Evolutionary conservation across 2,329 filamentous ascomycete genomes (phyloP), one percentile per base, ranked within the genome.

Genomic region (Cercospora janseana): DNA sequence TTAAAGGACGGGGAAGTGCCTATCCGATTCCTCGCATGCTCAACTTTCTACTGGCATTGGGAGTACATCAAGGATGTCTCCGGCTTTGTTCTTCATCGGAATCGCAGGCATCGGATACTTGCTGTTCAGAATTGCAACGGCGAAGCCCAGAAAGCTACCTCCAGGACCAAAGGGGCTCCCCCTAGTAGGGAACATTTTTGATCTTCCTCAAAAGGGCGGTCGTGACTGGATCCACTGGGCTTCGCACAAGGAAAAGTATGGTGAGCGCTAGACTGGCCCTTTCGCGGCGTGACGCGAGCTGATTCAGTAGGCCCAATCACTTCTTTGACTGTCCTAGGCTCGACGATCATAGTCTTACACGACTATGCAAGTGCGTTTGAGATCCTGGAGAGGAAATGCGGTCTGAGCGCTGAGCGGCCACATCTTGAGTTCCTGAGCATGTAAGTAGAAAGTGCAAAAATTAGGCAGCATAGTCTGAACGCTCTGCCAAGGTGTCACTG

Each of bases 271-370:
- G 6, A 4, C 16, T 6, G 13, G 29, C 13, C 12, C 13, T 2
- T 10, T 3, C 15, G 18, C 8, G 10, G 7, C 28, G 15, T 7
- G 7, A 21, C n/a, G 12, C 5, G 10, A n/a, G 40, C 21, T 43
- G 37, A 27, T n/a, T 8, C 6, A 15, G 20, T 13, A 53, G 58
- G 60, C 4, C 59, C 63, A 2, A 53, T 68, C 23, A 64, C 70
- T 49, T 74, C 70, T 4, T 52, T 76, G 4, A 74, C 66, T 0
- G 62, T 69, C 10, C 53, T 76, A 21, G 72, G 73, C 0, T 65
- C 70, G 31, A 72, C 71, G 0, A 61, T 75, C 4, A 56, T 76
- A 7, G 61, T 76, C 12, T 54, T 76, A 5, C 71, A 74, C 47
- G 71, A 71, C 34, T 41, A 56, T 2, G 51, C 63, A 0, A 50